Evolutionary conservation across 805 yeast genomes (phyloP), one percentile per base, ranked within the genome.

Genomic region (Metschnikowia gelsemii): DNA sequence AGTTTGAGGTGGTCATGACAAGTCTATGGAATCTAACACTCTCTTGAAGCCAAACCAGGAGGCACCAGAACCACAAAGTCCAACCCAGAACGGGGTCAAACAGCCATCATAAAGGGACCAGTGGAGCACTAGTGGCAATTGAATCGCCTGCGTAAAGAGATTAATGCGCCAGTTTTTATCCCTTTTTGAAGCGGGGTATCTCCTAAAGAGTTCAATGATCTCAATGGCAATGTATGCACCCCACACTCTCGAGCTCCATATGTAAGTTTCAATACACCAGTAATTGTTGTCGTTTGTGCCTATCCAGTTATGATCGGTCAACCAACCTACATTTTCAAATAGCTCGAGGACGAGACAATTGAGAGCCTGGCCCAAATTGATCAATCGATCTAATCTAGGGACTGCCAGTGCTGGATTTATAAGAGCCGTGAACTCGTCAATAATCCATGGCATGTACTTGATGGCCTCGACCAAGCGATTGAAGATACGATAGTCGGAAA

Each of bases 11-110:
- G 11, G 21, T 32, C 19, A 34, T 22, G 27, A 35, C 45, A 68
- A 57, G 26, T 68, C 61, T 27, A 70, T 50, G n/a, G 72, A 57
- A 25, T 50, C 40, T 69, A 70, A 61, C 47, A 62, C 52, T 38
- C 60, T 62, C 45, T 51, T 59, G 42, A 70, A 70, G 5, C 60
- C 65, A 59, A 64, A 68, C 68, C 68, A 70, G 6, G 73, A 68
- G 13, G 74, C 74, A 9, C 73, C 70, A 32, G 62, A 51, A 11
- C 74, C 74, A 47, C 70, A 70, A n/a, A 70, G 45, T 1, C 74
- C 75, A 7, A 70, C 75, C 75, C 75, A 70, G 57, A 70, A 70
- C 16, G 75, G 74, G 21, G 63, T 48, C 49, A 70, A 64, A 47
- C 74, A 70, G 3, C 74, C 75, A 4, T 67, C 69, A 46, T 65